Evolutionary conservation across 2,329 filamentous ascomycete species (phyloP).

Genomic region (Stylonectria norvegica): DNA sequence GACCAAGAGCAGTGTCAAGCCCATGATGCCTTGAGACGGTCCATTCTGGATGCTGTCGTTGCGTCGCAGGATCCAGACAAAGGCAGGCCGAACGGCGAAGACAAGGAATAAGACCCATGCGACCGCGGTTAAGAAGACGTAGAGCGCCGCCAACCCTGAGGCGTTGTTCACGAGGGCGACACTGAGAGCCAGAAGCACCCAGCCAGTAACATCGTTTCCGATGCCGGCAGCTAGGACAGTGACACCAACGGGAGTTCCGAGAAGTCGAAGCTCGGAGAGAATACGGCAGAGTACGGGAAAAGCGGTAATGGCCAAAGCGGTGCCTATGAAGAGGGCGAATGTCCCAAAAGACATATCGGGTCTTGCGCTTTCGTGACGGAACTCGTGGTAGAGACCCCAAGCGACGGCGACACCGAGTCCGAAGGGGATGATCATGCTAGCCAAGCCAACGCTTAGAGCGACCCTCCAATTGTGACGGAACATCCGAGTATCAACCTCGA

Average conservation of each 20-base stretch:
- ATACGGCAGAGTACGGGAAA: conserved; percentile 94
- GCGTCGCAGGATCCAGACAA: conserved; percentile 69
- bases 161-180: conserved; percentile 89
- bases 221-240: conserved; percentile 89
- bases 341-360: conserved; percentile 47
- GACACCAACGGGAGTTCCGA: conserved; percentile 78
- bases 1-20: conserved; percentile 75
- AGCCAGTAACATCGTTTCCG: conserved; percentile 73
- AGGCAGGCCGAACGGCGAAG: conserved; percentile 67
- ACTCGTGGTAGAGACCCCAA: conserved; percentile 75
- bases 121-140: conserved; percentile 71
- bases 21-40: conserved; percentile 79
- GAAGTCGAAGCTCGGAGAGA: conserved; percentile 82
- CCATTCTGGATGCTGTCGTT: conserved; percentile 82
- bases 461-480: conserved; percentile 77
- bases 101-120: conserved; percentile 76
- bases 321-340: conserved; percentile 76
- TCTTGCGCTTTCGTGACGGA: conserved; percentile 45
- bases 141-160: conserved; percentile 77
- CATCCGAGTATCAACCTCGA: conserved; percentile 80
- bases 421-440: conserved; percentile 80
- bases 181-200: conserved; percentile 89
- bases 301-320: conserved; percentile 87
- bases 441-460: conserved; percentile 71
- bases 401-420: conserved; percentile 77